Percentiles rank a stretch among this genome's conserved stretches.
Evolutionary conservation across 257 asterid species (phyloP).

Genomic region (Penstemon davidsonii): DNA sequence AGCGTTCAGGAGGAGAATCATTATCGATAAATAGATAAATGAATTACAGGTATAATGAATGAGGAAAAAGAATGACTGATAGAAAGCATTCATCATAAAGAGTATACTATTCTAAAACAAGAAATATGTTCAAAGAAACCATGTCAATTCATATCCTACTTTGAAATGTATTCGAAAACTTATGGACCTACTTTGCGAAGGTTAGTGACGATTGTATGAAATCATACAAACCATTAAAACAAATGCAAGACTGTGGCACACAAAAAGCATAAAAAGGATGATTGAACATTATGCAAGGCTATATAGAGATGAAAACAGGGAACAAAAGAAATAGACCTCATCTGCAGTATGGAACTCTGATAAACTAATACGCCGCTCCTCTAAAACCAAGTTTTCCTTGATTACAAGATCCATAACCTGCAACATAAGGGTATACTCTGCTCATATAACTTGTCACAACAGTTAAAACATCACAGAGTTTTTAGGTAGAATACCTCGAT

Average conservation of each 20-base stretch:
- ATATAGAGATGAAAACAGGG: neutral
- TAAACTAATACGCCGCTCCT: constrained; percentile 71
- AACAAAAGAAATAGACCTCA: constrained; percentile 54
- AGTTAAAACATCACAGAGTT: constrained; percentile 12
- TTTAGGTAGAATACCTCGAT: neutral
- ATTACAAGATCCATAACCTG: constrained; percentile 77
- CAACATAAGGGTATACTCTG: constrained; percentile 20
- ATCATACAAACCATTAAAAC: neutral
- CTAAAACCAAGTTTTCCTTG: constrained; percentile 55
- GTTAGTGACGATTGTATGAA: neutral
- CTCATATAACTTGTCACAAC: constrained; percentile 19
- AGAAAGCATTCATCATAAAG: neutral
- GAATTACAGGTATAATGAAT: neutral
- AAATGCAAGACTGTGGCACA: neutral
- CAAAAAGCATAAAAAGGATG: too few relatives aligned
- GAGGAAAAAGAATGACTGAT: neutral
- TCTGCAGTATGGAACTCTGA: constrained; percentile 94
- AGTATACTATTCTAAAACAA: constrained; percentile 4
- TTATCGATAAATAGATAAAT: neutral
- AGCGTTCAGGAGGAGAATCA: constrained; percentile 2
- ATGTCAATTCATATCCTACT: too few relatives aligned
- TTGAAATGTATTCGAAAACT: neutral
- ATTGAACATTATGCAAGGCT: too few relatives aligned
- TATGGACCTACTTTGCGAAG: neutral
- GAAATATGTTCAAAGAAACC: neutral